These are phyloP conservation scores for Pestalotiopsis sp. DNA, from an alignment of 2,329 filamentous ascomycete genomes.

Conservation along the genomic window DNA sequence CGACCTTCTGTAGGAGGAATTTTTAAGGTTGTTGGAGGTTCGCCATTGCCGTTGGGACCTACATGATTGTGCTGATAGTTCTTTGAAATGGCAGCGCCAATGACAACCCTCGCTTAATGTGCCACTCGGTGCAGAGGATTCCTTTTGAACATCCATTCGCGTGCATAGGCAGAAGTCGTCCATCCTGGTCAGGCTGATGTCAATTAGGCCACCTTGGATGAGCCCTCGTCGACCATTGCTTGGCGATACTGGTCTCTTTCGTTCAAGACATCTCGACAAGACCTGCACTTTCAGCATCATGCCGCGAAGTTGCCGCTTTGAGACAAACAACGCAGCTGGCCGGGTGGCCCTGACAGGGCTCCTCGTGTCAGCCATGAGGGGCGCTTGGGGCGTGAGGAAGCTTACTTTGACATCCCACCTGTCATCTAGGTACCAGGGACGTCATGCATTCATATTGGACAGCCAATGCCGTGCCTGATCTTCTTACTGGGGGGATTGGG, in stretches of 20 bases:
- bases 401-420: neutral
- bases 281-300: neutral
- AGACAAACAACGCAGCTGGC: neutral
- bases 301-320: neutral
- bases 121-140: neutral
- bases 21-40: neutral
- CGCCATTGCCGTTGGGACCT: neutral
- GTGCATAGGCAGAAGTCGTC: neutral
- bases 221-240: neutral
- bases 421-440: neutral
- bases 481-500: neutral
- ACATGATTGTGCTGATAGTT: neutral
- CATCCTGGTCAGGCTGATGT: neutral
- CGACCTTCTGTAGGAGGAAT: neutral
- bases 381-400: too few relatives aligned
- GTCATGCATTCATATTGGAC: too few relatives aligned
- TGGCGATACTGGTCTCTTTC: too few relatives aligned
- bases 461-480: neutral
- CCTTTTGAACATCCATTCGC: neutral
- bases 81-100: neutral
- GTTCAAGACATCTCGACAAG: neutral
- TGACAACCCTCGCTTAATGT: neutral
- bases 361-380: neutral
- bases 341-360: neutral
- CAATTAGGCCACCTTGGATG: neutral